Evolutionary conservation across 2,329 filamentous ascomycete genomes (phyloP), one percentile per base, ranked within the genome.

Genomic region (Colletotrichum sidae): DNA sequence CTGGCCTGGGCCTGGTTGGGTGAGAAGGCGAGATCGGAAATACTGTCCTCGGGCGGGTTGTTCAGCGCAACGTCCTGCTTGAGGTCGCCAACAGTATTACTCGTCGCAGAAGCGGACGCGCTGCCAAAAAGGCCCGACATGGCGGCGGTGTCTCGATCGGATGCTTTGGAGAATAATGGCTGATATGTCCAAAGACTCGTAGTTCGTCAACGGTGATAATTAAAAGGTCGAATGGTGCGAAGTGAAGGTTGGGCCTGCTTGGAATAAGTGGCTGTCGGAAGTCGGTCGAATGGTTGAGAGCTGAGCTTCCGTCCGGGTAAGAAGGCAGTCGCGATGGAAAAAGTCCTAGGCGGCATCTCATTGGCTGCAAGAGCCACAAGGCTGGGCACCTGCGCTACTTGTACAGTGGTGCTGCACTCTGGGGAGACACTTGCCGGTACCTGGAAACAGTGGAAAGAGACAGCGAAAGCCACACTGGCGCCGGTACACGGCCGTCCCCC

Each of bases 1-100:
- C 81, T 86, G 57, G 84, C 84, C 73, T 77, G 76, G 73, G 76
- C 83, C 74, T 67, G 80, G 74, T 74, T 84, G 74, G 91, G 88
- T 12, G 91, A 94, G 81, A 97, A 99, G 53, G 88, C 83, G 66
- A 99, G 85, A 75, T 94, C 93, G 41, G 94, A 94, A 74, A 98
- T 91, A 78, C 92, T 92, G 80, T 99, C 96, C 71, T 93, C 90
- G 25, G 96, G 96, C 12, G 92, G 92, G 69, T 90, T 87, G 66
- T 82, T 86, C 60, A 99, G 83, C 58, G 91, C 86, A 59, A 98
- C 89, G 78, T 99, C 96, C 74, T 94, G 92, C 75, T 91, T 94
- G 65, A 97, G 90, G 74, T 99, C 95, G 72, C 96, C 96, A 8
- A 95, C 89, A 2, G 94, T 96, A 70, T 91, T 92, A 72, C 85